Conservation (phyloP, 2,329 filamentous ascomycete species). For the Aciculosporium take region DNA sequence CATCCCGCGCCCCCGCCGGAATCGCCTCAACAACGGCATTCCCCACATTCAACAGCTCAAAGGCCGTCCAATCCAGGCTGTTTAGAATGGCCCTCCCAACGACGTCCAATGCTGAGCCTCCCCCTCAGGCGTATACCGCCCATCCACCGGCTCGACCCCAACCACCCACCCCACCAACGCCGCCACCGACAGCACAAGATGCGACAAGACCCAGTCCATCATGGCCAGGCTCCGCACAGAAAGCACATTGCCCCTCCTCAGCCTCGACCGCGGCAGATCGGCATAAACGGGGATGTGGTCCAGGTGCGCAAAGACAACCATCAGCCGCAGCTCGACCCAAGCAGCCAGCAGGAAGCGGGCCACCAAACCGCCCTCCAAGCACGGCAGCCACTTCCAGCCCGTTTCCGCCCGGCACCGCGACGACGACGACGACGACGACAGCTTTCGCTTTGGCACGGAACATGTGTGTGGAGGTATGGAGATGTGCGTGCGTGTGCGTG, state of each 20-base stretch:
- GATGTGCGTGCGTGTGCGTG: too few species aligned
- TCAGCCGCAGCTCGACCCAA: constrained; percentile 18
- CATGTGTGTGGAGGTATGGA: too few species aligned
- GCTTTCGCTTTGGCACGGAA: too few species aligned
- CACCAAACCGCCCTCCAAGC: too few species aligned
- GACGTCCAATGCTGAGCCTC: background rate
- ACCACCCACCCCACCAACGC: constrained; percentile 6
- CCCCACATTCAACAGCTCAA: constrained; percentile 50
- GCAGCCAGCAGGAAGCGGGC: constrained; percentile 11
- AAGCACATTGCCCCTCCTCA: constrained; percentile 1
- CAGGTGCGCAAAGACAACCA: constrained; percentile 14
- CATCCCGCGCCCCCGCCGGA: constrained; percentile 37
- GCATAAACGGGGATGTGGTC: constrained; percentile 19
- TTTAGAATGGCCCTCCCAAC: too few species aligned
- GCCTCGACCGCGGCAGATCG: constrained; percentile 4
- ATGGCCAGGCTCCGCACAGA: background rate
- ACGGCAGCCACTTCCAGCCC: too few species aligned
- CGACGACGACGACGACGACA: too few species aligned
- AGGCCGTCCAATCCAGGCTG: constrained; percentile 39
- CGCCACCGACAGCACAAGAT: constrained; percentile 5
- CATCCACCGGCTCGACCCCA: constrained; percentile 5
- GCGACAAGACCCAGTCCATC: constrained; percentile 6
- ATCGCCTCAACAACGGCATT: constrained; percentile 40
- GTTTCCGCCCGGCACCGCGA: too few species aligned
- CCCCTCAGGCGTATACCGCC: constrained; percentile 5